phyloP scores from a whole-genome alignment of 2,329 filamentous ascomycete genomes.

The Colletotrichum lini region DNA sequence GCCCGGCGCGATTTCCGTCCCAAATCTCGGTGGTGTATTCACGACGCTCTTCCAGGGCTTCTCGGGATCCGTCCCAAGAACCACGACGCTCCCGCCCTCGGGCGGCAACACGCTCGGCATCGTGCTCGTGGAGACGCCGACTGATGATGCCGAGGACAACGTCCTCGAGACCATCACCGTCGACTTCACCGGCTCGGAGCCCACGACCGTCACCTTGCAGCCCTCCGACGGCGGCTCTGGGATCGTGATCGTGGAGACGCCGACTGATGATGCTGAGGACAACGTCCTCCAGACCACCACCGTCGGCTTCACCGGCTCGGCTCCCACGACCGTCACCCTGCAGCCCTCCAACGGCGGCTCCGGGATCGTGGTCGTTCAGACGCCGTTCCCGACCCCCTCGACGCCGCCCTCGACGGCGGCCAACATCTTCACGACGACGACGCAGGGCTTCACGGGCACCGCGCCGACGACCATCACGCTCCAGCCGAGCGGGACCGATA shows the following conservation, averaged over 20 bases:
- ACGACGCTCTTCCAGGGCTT: conserved; percentile 31
- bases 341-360: conserved; percentile 30
- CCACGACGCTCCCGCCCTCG: conserved; percentile 29
- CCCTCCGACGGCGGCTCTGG: conserved; percentile 30
- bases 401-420: background rate
- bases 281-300: conserved; percentile 30
- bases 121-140: conserved; percentile 36
- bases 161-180: conserved; percentile 21
- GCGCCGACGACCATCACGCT: conserved; percentile 25
- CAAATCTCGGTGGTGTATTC: conserved; percentile 11
- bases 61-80: conserved; percentile 20
- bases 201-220: conserved; percentile 32
- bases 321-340: conserved; percentile 29
- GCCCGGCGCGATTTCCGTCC: conserved; percentile 17
- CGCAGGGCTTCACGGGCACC: conserved; percentile 30
- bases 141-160: conserved; percentile 8
- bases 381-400: conserved; percentile 19
- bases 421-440: conserved; percentile 23
- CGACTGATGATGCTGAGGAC: no score
- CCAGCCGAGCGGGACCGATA: conserved; percentile 17
- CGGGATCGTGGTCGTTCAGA: conserved; percentile 38
- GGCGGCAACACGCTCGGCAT: conserved; percentile 21
- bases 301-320: conserved; percentile 28
- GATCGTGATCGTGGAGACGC: conserved; percentile 39
- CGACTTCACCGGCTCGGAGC: conserved; percentile 25